phyloP scores from a whole-genome alignment of 257 asterid species.

The Solanum appendiculatum region DNA sequence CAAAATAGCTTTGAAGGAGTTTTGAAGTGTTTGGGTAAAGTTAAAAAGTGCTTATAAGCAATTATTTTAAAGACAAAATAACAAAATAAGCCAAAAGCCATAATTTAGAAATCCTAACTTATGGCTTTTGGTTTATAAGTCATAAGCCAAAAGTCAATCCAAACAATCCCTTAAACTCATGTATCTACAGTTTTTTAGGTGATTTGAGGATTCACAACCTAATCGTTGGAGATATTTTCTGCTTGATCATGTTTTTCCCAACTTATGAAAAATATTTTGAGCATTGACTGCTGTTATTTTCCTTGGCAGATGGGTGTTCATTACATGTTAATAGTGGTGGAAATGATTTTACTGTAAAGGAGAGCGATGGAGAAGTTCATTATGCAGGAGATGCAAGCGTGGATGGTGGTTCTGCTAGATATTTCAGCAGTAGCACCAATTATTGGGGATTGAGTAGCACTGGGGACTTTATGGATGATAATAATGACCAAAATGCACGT shows the following conservation, averaged over 20 bases:
- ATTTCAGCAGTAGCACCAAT: constrained; percentile 17
- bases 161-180: background rate
- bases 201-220: background rate
- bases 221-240: background rate
- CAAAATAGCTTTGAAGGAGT: background rate
- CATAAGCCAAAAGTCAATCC: background rate
- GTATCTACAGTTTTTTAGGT: background rate
- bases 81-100: background rate
- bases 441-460: constrained; percentile 85
- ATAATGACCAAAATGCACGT: constrained; percentile 42
- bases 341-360: constrained; percentile 31
- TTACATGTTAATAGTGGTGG: constrained; percentile 79
- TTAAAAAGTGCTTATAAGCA: background rate
- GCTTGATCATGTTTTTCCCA: background rate
- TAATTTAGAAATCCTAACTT: background rate
- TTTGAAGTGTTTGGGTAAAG: background rate
- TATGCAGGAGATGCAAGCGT: constrained; percentile 64
- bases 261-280: background rate
- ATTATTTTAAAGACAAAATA: background rate
- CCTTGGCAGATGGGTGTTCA: constrained; percentile 65
- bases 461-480: constrained; percentile 80
- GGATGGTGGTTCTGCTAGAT: constrained; percentile 52
- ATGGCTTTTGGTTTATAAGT: background rate
- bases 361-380: constrained; percentile 20
- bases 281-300: background rate